These are phyloP conservation scores for Leccinum boreale DNA, from an alignment of 768 basidiomycete genomes.

Conservation along the genomic window DNA sequence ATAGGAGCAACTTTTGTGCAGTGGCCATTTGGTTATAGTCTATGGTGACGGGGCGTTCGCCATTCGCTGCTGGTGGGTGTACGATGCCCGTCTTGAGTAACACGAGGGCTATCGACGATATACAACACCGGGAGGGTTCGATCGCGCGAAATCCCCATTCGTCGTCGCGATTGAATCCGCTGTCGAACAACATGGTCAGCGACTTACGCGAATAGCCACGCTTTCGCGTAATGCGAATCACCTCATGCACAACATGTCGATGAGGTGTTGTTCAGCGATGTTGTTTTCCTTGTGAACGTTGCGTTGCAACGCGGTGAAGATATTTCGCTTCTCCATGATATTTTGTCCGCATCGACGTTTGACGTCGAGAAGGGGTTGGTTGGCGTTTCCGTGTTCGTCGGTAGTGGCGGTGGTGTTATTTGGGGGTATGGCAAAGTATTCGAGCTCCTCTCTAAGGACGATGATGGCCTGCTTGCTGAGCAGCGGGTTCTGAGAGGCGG, in stretches of 20 bases:
- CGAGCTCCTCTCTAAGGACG: conserved; percentile 94
- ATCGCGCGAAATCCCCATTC: conserved; percentile 96
- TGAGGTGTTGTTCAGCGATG: conserved; percentile 96
- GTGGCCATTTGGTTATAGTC: conserved; percentile 95
- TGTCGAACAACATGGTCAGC: conserved; percentile 11
- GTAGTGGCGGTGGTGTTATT: conserved; percentile 58
- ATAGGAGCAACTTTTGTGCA: conserved; percentile 92
- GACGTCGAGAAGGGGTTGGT: conserved; percentile 69
- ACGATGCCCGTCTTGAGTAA: conserved; percentile 95
- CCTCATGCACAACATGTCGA: conserved; percentile 99
- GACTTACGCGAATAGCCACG: conserved; percentile 1
- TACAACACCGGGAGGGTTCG: conserved; percentile 95
- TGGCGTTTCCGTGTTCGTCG: conserved; percentile 78
- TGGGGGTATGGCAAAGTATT: conserved; percentile 96
- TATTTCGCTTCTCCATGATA: conserved; percentile 84
- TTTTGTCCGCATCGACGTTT: conserved; percentile 86
- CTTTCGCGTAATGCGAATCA: conserved; percentile 31
- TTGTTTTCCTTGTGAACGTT: conserved; percentile 99
- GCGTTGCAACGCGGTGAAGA: conserved; percentile 96
- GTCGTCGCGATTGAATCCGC: conserved; percentile 97
- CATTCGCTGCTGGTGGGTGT: conserved; percentile 53
- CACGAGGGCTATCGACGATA: conserved; percentile 97
- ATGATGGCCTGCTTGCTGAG: conserved; percentile 97
- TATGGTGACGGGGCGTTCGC: conserved; percentile 71
- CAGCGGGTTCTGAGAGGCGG: conserved; percentile 83